A percentile compares a stretch with the other conserved stretches of the same genome.
Evolutionary conservation across 2,329 filamentous ascomycete species (phyloP).

Genomic region (Cylindrodendrum hubeiense): DNA sequence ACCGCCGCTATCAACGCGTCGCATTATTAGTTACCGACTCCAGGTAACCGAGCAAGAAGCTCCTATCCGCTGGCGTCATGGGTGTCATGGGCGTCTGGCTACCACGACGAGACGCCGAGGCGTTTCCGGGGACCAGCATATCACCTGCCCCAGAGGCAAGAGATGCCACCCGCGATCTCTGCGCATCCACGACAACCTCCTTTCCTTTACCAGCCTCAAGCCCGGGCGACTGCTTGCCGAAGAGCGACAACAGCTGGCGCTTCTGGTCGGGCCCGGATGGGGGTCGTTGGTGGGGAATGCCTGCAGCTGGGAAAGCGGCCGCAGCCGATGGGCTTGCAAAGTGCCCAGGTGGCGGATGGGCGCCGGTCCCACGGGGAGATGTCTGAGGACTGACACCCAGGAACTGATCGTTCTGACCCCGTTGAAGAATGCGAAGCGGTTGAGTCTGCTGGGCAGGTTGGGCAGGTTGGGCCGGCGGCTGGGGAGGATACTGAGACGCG

Average conservation of each 20-base stretch:
- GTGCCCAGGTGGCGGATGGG: conserved; percentile 32
- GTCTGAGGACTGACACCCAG: conserved; percentile 35
- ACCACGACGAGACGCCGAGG: conserved; percentile 55
- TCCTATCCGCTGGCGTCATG: conserved; percentile 78
- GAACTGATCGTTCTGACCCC: conserved; percentile 47
- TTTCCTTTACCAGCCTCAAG: conserved; percentile 42
- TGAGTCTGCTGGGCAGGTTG: conserved; percentile 36
- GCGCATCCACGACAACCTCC: conserved; percentile 37
- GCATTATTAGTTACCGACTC: conserved; percentile 63
- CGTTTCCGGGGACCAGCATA: conserved; percentile 16
- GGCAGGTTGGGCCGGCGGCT: conserved; percentile 19
- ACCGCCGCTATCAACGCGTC: conserved; percentile 44
- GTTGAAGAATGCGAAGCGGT: conserved; percentile 51
- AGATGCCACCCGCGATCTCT: conserved; percentile 57
- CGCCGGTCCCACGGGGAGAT: conserved; percentile 34
- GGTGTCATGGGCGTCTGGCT: conserved; percentile 72
- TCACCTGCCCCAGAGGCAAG: conserved; percentile 57
- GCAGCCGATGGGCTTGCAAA: conserved; percentile 34
- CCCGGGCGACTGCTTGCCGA: conserved; percentile 60
- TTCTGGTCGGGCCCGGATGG: conserved; percentile 50
- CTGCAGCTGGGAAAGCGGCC: conserved; percentile 34
- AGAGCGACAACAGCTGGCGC: conserved; percentile 68
- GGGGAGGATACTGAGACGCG: conserved; percentile 30
- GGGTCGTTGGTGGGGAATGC: conserved; percentile 29
- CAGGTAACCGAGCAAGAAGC: conserved; percentile 82